phyloP scores from a whole-genome alignment of 1,139 yeast species.

The Saccharomyces hybrid region DNA sequence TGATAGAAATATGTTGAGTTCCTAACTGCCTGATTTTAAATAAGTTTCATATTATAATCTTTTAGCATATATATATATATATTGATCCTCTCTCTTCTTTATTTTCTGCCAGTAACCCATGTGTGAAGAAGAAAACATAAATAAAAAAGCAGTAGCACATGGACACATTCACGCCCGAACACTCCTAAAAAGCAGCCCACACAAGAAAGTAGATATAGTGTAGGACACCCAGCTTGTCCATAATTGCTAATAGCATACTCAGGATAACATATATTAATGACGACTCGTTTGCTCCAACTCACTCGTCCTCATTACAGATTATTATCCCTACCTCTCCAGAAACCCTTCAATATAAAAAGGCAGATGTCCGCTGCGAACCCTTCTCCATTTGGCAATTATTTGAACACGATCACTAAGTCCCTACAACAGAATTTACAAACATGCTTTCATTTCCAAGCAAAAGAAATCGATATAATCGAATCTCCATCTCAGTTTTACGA shows the following conservation, averaged over 20 bases:
- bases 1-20: background rate
- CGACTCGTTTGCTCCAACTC: background rate
- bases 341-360: background rate
- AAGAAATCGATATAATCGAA: conserved; percentile 54
- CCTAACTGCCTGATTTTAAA: background rate
- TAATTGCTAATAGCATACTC: background rate
- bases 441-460: conserved; percentile 50
- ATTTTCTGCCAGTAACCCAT: background rate
- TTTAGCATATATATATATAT: background rate
- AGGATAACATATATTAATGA: background rate
- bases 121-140: background rate
- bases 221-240: background rate
- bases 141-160: background rate
- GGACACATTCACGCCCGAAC: background rate
- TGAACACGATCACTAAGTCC: background rate
- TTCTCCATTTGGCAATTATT: background rate
- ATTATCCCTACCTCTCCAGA: background rate
- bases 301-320: background rate
- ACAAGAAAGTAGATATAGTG: background rate
- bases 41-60: background rate
- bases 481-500: conserved; percentile 66
- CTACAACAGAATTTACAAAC: background rate
- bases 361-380: background rate
- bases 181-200: background rate
- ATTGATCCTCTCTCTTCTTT: background rate